Percentiles rank a stretch among this genome's conserved stretches.
Evolutionary conservation across 2,329 filamentous ascomycete genomes (phyloP).

Genomic region (Scolecobasidium constrictum): DNA sequence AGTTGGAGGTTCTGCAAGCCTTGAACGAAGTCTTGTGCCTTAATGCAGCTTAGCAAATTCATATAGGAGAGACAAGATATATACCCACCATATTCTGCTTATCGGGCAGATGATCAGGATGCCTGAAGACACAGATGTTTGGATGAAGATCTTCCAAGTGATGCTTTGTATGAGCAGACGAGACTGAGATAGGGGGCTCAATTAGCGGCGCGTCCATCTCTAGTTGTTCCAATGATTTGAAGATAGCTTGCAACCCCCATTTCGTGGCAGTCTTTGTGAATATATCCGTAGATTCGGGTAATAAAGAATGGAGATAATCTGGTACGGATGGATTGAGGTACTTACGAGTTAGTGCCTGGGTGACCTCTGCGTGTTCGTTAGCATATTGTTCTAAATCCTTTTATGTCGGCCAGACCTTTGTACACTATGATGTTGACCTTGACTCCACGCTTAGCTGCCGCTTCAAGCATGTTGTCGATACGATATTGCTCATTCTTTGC

Average conservation of each 20-base stretch:
- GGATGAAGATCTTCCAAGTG: slow-evolving; percentile 64
- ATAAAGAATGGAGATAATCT: slow-evolving; percentile 31
- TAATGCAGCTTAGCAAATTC: background rate
- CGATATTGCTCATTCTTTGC: slow-evolving; percentile 73
- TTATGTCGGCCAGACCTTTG: slow-evolving; percentile 44
- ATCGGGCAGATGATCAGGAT: slow-evolving; percentile 78
- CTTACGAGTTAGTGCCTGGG: slow-evolving; percentile 68
- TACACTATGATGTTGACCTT: slow-evolving; percentile 81
- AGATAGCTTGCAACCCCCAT: slow-evolving; percentile 31
- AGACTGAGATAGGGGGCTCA: slow-evolving; percentile 39
- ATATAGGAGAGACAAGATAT: background rate
- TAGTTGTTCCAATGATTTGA: slow-evolving; percentile 32
- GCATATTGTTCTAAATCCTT: background rate
- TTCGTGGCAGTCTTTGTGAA: slow-evolving; percentile 29
- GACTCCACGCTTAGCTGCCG: slow-evolving; percentile 74
- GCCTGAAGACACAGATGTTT: slow-evolving; percentile 81
- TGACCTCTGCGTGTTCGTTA: slow-evolving; percentile 34
- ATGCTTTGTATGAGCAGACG: slow-evolving; percentile 67
- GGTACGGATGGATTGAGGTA: slow-evolving; percentile 32
- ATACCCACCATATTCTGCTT: slow-evolving; percentile 51
- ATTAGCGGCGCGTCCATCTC: slow-evolving; percentile 35
- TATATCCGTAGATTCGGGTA: slow-evolving; percentile 28
- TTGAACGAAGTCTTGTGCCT: slow-evolving; percentile 30
- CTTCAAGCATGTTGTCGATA: slow-evolving; percentile 70
- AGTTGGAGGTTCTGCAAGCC: slow-evolving; percentile 46